These are phyloP conservation scores for Inonotus obliquus DNA, from an alignment of 1,284 basidiomycete genomes.

Conservation along the genomic window DNA sequence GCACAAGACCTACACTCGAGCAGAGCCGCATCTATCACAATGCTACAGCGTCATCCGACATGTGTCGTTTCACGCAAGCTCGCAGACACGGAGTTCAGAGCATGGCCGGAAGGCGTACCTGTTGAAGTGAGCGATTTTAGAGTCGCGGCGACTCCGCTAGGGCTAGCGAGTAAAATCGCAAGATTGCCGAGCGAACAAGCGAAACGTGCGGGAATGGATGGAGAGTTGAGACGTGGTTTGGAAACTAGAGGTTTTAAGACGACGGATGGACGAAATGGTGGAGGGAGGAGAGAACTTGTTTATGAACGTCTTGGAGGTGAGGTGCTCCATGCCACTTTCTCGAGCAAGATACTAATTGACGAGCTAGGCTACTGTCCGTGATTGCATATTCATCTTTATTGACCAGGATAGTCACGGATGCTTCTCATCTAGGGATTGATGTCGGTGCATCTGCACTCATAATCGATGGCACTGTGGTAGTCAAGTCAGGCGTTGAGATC, in stretches of 20 bases:
- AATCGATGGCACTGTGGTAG: slow-evolving; percentile 23
- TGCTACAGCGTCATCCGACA: slow-evolving; percentile 37
- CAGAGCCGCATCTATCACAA: slow-evolving; percentile 32
- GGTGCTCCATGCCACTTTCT: slow-evolving; percentile 1
- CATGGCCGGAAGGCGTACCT: slow-evolving; percentile 39
- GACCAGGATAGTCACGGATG: not conserved
- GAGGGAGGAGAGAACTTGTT: slow-evolving; percentile 26
- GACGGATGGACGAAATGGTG: slow-evolving; percentile 29
- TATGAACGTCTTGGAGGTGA: slow-evolving; percentile 30
- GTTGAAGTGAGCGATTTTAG: slow-evolving; percentile 43
- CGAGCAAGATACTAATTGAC: not conserved
- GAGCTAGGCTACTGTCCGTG: slow-evolving; percentile 8
- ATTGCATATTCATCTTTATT: not conserved
- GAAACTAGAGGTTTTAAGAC: slow-evolving; percentile 35
- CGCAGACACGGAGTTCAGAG: slow-evolving; percentile 26
- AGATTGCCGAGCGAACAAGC: slow-evolving; percentile 26
- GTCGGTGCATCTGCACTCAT: slow-evolving; percentile 35
- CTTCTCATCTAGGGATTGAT: slow-evolving; percentile 31
- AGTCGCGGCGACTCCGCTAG: slow-evolving; percentile 36
- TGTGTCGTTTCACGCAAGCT: slow-evolving; percentile 28
- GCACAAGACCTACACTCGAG: slow-evolving; percentile 33
- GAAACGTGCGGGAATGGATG: slow-evolving; percentile 27
- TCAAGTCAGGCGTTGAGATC: slow-evolving; percentile 27
- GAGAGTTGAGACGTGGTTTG: slow-evolving; percentile 33
- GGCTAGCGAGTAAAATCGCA: slow-evolving; percentile 32